Evolutionary conservation across 2,329 filamentous ascomycete genomes (phyloP), one percentile per base, ranked within the genome.

Genomic region (Lomentospora prolificans): DNA sequence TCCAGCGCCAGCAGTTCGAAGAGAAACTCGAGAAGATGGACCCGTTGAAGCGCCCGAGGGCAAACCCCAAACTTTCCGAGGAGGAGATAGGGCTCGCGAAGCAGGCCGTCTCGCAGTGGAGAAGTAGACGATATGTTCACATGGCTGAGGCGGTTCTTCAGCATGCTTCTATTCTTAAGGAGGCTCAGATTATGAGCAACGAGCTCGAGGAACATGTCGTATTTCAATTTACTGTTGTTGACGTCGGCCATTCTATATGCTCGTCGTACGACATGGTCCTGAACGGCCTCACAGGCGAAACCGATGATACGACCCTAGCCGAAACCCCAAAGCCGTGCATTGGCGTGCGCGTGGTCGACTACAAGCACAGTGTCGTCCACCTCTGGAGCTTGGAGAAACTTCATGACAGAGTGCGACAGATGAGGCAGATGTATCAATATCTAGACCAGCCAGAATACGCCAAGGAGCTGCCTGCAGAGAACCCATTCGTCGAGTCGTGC

Each of bases 381-480:
- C 78, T 97, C 1, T 99, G 94, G 94, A 97, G 92, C 56, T 69
- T 99, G 55, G 86, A 95, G 65, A 99, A 97, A 69, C 80, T 99
- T 17, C 86, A 91, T 58, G 85, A 90, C 58, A 85, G 94, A 27
- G 85, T 97, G 9, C 83, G 89, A 55, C 82, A 89, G 60, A 99
- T 99, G 94, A 86, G 94, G 48, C 92, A 96, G 69, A 89, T 97
- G 81, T 87, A 96, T 66, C 92, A 97, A 68, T 97, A 96, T 64
- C 83, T 97, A 62, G 90, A 96, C 65, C 87, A 94, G 57, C 94
- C 94, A 1, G 92, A 97, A 66, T 96, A 96, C 65, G 84, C 91
- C 55, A 89, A 94, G 67, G 94, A 97, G 64, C 87, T 97, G 66
- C 89, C 88, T 62, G 79, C 96, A 14, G 90, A 92, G 62, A 96